Percentiles rank a stretch among this genome's conserved stretches.
These are phyloP conservation scores for Coemansia sp. DNA, from an alignment of 192 early-diverging fungal genomes.

Conservation along the genomic window DNA sequence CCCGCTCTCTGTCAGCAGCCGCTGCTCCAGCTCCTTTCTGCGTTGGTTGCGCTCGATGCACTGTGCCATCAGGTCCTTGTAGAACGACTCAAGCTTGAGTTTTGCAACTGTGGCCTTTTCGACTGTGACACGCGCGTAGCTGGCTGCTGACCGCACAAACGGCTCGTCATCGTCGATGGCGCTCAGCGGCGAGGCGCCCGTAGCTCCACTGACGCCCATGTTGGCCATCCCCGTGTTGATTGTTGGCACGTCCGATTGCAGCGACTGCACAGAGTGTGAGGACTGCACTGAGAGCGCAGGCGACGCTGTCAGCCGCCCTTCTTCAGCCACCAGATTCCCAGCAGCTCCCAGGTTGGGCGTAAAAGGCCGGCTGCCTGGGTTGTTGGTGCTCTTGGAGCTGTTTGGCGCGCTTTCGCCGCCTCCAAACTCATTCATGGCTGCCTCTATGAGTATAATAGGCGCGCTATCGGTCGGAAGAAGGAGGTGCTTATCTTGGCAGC, in stretches of 20 bases:
- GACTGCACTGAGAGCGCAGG: constrained; percentile 51
- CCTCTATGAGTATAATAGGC: not conserved
- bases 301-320: constrained; percentile 34
- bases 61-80: constrained; percentile 84
- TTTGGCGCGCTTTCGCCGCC: constrained; percentile 44
- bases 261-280: constrained; percentile 47
- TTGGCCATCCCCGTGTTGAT: constrained; percentile 55
- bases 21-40: constrained; percentile 77
- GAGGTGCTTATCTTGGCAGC: not conserved
- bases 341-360: constrained; percentile 46
- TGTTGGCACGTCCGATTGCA: constrained; percentile 46
- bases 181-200: not conserved
- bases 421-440: constrained; percentile 59
- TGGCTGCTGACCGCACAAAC: constrained; percentile 72
- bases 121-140: constrained; percentile 73
- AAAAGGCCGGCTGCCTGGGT: constrained; percentile 38
- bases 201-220: constrained; percentile 47
- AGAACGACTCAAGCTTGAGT: constrained; percentile 90
- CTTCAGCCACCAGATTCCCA: constrained; percentile 30
- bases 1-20: constrained; percentile 69
- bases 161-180: constrained; percentile 52
- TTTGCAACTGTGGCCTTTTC: constrained; percentile 90
- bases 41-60: constrained; percentile 83
- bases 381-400: constrained; percentile 50
- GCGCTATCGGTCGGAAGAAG: too few relatives aligned